Base-by-base conservation (phyloP, 2,329 filamentous ascomycete genomes). In the Stemphylium vesicarium region DNA sequence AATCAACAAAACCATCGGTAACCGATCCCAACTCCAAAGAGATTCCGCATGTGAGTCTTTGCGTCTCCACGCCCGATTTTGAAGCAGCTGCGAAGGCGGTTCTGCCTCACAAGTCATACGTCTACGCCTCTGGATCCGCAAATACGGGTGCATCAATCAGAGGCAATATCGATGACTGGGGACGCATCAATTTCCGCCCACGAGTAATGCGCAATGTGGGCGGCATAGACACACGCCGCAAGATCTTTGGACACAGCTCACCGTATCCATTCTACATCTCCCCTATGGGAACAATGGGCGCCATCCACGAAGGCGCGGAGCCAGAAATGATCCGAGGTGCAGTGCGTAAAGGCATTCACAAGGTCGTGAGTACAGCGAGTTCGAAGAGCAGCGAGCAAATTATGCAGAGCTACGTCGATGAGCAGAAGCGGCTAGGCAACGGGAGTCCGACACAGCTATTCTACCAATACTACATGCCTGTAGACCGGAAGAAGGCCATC, bases 221-320 rank as follows among this genome's bases (percentile, higher is more conserved):
- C 16, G 58, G 72, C 20, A 65, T 72, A 1, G 66, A 73, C 35
- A 70, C 64, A 40, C 56, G 59, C 10, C 62, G 70, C 36, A 63
- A 64, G 18, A 73, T 77, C 13, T 65, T 77, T n/a, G 75, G 75
- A 2, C 62, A 73, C 36, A 63, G 56, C 45, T 66, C 68, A 13
- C 61, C 56, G 3, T 70, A 75, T 31, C 76, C 76, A 0, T 75
- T 78, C 52, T 77, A 77, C 54, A 71, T 78, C 37, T 71, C 69
- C 0, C 75, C 75, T 0, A 75, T 75, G 63, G 75, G 75, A 0
- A 74, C 71, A 1, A 64, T 75, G 22, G 71, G 71, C 11, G 65
- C 73, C 1, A 72, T 72, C 1, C 71, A 77, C 42, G 45, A 66
- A 11, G 72, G 65, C 24, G 75, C 72, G 2, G 75, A 78, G 42